Percentiles rank a stretch among this genome's conserved stretches.
These are phyloP conservation scores for Coniochaeta prunicola DNA, from an alignment of 2,329 filamentous ascomycete genomes.

Conservation along the genomic window DNA sequence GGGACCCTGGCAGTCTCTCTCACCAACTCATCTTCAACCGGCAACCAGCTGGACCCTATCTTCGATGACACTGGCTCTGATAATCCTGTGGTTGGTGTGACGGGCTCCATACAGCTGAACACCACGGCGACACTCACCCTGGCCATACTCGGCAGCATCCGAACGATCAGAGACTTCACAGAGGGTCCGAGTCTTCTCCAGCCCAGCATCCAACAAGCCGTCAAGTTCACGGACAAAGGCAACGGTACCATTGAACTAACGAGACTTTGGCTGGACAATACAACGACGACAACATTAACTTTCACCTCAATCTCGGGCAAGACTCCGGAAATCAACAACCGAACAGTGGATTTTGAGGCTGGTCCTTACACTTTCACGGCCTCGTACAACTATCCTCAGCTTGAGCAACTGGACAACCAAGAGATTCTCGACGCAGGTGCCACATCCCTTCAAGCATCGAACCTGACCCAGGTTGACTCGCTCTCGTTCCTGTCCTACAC, in stretches of 20 bases:
- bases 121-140: slow-evolving; percentile 46
- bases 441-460: slow-evolving; percentile 36
- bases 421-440: slow-evolving; percentile 40
- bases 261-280: slow-evolving; percentile 55
- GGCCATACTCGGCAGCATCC: slow-evolving; percentile 53
- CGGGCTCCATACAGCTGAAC: slow-evolving; percentile 48
- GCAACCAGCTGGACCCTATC: slow-evolving; percentile 38
- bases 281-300: slow-evolving; percentile 46
- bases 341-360: slow-evolving; percentile 36
- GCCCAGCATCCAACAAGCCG: slow-evolving; percentile 46
- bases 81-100: slow-evolving; percentile 43
- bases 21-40: slow-evolving; percentile 35
- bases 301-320: slow-evolving; percentile 29
- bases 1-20: slow-evolving; percentile 46
- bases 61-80: slow-evolving; percentile 21
- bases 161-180: slow-evolving; percentile 53
- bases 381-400: slow-evolving; percentile 55
- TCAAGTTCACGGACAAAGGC: slow-evolving; percentile 28
- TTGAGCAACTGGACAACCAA: slow-evolving; percentile 41
- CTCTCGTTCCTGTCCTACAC: slow-evolving; percentile 58
- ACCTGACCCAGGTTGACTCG: slow-evolving; percentile 35
- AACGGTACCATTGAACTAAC: slow-evolving; percentile 38
- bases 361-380: slow-evolving; percentile 53
- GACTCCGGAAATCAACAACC: slow-evolving; percentile 30
- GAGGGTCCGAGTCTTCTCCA: slow-evolving; percentile 42